These are phyloP conservation scores for Neofusicoccum ribis DNA, from an alignment of 2,329 filamentous ascomycete species.

Conservation along the genomic window DNA sequence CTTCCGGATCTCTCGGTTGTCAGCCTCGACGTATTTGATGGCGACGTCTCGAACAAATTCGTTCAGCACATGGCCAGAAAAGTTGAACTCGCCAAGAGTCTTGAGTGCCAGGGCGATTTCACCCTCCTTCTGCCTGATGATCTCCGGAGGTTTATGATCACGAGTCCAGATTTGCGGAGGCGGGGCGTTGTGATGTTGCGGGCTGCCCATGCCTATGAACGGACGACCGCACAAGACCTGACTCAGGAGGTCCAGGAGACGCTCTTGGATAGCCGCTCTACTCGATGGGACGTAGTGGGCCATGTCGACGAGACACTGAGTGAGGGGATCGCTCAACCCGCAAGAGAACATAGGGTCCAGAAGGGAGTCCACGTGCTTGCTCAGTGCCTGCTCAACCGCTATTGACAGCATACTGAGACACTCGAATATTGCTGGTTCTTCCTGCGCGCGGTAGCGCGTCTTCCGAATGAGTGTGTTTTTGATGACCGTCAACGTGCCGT, in stretches of 20 bases:
- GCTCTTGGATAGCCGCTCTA: conserved; percentile 88
- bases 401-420: conserved; percentile 96
- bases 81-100: conserved; percentile 97
- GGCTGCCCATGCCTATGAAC: conserved; percentile 89
- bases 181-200: conserved; percentile 73
- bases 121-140: conserved; percentile 75
- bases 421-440: conserved; percentile 82
- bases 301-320: conserved; percentile 96
- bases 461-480: conserved; percentile 84
- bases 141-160: conserved; percentile 79
- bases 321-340: conserved; percentile 88
- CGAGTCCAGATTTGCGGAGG: conserved; percentile 81
- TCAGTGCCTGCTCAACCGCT: conserved; percentile 92
- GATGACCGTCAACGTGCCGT: conserved; percentile 90
- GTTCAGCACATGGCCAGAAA: conserved; percentile 80
- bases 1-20: conserved; percentile 89
- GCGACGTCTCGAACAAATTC: conserved; percentile 98
- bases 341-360: conserved; percentile 97
- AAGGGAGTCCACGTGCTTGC: conserved; percentile 96
- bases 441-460: conserved; percentile 58
- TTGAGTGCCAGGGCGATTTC: conserved; percentile 93
- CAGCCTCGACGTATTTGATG: conserved; percentile 96
- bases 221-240: conserved; percentile 88
- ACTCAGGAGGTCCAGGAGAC: conserved; percentile 91
- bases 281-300: conserved; percentile 97